Conservation (phyloP, 352 stramenopile genomes). For the Phytopythium delawarense region DNA sequence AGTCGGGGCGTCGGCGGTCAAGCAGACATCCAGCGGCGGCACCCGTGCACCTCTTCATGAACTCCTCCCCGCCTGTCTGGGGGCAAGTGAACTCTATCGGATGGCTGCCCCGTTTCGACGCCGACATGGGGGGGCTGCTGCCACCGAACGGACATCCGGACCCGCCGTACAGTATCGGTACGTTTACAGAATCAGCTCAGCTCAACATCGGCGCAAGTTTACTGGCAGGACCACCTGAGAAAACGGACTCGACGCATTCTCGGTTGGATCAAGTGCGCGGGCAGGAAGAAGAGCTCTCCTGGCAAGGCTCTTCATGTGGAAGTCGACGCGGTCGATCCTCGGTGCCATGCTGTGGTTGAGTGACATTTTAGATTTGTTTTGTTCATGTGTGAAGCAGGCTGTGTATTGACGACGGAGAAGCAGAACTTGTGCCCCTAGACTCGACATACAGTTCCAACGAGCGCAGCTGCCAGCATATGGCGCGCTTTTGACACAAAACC, state of each 20-base stretch:
- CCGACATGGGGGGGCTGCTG: not conserved
- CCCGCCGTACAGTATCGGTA: not conserved
- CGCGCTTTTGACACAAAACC: conserved; percentile 3
- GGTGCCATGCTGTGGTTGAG: too few relatives aligned
- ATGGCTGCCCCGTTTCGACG: not conserved
- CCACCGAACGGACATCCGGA: not conserved
- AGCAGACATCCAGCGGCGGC: conserved; percentile 5
- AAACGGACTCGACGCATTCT: too few relatives aligned
- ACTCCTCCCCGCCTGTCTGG: not conserved
- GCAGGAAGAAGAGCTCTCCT: too few relatives aligned
- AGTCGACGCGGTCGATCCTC: too few relatives aligned
- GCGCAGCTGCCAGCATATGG: conserved; percentile 4
- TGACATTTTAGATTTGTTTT: too few relatives aligned
- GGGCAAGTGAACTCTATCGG: not conserved
- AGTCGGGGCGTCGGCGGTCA: not conserved
- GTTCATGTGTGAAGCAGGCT: too few relatives aligned
- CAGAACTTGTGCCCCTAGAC: too few relatives aligned
- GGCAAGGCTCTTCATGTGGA: too few relatives aligned
- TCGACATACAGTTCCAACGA: not conserved
- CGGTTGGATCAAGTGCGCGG: too few relatives aligned
- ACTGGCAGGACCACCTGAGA: too few relatives aligned
- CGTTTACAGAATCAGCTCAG: not conserved
- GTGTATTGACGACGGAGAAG: too few relatives aligned
- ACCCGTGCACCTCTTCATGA: not conserved
- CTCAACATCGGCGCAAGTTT: too few relatives aligned